Base-by-base conservation (phyloP, 2,329 filamentous ascomycete genomes). In the Lasiodiplodia sp. region DNA sequence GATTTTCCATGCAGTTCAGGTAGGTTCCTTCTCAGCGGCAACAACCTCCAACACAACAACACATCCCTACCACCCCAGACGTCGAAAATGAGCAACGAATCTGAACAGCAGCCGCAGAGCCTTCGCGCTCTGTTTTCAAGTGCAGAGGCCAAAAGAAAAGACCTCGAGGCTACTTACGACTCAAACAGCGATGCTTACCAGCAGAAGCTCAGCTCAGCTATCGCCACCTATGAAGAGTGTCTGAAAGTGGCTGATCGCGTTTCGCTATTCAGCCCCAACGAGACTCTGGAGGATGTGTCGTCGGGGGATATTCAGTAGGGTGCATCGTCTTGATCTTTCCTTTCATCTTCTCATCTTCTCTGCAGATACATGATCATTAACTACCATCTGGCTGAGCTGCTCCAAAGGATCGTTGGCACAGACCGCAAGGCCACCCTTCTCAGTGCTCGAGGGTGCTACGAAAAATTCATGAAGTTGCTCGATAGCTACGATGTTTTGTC, bases 251-350 rank as follows among this genome's bases (percentile, higher is more conserved):
- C 92, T 71, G 84, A 88, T 72, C 86, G 88, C 69, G 84, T 96
- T 31, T 91, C 92, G 0, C 84, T 99, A 66, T 98, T 98, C 86
- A 97, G 93, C 73, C 86, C 89, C 44, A 99, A 99, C 80, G 96
- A 99, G 80, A 87, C 88, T 0, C 81, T 95, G 49, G 96, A 99
- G 70, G 96, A 99, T 81, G 83, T 97, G 38, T 85, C 92, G 16
- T 96, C 95, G 1, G 86, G 87, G n/a, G 91, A 97, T 75, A 82
- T 99, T 38, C 93, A 93, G 81, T 97, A 83, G 69, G 80, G 11
- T 73, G 57, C 76, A 78, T 70, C 79, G 68, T 44, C 56, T 62
- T 75, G 78, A 70, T 78, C 69, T 34, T 56, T 38, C 21, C 60
- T 68, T 37, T 70, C 47, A 37, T 18, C 65, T 58, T 71, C 72